These are phyloP conservation scores for Fusarium sp. DNA, from an alignment of 2,329 filamentous ascomycete species.

Conservation along the genomic window DNA sequence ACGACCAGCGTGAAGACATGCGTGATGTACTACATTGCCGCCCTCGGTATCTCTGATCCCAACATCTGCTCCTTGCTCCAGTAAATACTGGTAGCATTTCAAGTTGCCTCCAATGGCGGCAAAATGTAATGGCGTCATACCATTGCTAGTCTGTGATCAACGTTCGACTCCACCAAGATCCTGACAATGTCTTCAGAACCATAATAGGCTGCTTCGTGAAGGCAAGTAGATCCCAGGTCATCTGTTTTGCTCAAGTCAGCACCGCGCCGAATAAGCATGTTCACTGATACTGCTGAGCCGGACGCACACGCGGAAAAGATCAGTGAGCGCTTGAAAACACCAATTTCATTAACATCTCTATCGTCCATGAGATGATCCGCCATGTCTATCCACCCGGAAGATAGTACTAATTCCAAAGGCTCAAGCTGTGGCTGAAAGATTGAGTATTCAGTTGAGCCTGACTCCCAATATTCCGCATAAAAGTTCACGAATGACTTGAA, in stretches of 20 bases:
- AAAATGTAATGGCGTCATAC: neutral
- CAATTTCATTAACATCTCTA: neutral
- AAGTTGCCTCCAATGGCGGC: rapidly evolving
- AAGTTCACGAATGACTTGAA: rapidly evolving
- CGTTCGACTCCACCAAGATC: neutral
- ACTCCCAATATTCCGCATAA: rapidly evolving
- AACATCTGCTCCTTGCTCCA: neutral
- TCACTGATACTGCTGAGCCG: rapidly evolving
- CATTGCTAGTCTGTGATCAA: rapidly evolving
- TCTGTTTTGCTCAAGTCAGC: neutral
- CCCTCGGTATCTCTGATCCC: rapidly evolving
- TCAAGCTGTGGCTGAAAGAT: neutral
- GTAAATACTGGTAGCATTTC: neutral
- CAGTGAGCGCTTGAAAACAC: rapidly evolving
- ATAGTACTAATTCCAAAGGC: rapidly evolving
- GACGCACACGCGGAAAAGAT: rapidly evolving
- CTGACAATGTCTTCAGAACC: neutral
- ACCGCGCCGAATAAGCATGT: neutral
- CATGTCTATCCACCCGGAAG: rapidly evolving
- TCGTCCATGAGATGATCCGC: rapidly evolving
- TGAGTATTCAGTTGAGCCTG: rapidly evolving
- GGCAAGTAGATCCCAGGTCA: rapidly evolving
- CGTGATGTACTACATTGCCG: rapidly evolving
- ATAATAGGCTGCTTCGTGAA: rapidly evolving
- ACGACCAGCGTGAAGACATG: rapidly evolving